These are phyloP conservation scores for Sphagnum magellanicum DNA, from an alignment of 228 moss, liverwort and hornwort species.

Conservation along the genomic window DNA sequence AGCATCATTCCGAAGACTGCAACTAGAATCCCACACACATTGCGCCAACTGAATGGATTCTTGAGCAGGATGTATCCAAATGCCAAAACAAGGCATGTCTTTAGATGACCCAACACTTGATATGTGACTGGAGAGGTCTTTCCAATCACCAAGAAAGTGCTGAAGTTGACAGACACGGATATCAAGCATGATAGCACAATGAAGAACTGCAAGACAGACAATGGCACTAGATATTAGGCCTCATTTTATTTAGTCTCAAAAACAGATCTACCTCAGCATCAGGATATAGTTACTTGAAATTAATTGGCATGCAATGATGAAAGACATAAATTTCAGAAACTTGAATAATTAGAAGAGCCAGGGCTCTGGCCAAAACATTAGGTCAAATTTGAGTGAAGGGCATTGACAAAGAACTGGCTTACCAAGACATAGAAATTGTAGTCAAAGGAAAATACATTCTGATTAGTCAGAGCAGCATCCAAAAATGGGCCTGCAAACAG, in stretches of 20 bases:
- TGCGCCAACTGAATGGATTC: conserved; percentile 99
- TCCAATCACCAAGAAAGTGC: conserved; percentile 97
- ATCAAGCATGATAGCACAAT: conserved; percentile 84
- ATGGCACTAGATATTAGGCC: neutral
- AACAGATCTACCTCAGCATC: neutral
- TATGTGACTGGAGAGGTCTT: conserved; percentile 98
- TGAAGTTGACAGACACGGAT: conserved; percentile 99
- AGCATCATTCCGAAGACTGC: conserved; percentile 90
- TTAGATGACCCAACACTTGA: conserved; percentile 96
- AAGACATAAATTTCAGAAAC: neutral
- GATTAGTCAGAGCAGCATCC: conserved; percentile 89
- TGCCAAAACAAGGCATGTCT: conserved; percentile 96
- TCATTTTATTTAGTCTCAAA: neutral
- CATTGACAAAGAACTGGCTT: conserved; percentile 16
- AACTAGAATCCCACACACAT: conserved; percentile 77
- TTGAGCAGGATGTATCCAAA: conserved; percentile 93
- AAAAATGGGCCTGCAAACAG: conserved; percentile 85
- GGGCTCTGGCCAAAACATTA: too few species aligned
- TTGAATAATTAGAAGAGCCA: neutral
- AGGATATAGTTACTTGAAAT: neutral
- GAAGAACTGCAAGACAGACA: conserved; percentile 53
- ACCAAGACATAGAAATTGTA: conserved; percentile 70
- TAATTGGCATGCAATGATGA: neutral
- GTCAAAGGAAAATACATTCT: conserved; percentile 78
- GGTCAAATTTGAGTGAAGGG: too few species aligned